These are phyloP conservation scores for Spencermartinsiella ligniputridi DNA, from an alignment of 1,139 yeast species.

Conservation along the genomic window DNA sequence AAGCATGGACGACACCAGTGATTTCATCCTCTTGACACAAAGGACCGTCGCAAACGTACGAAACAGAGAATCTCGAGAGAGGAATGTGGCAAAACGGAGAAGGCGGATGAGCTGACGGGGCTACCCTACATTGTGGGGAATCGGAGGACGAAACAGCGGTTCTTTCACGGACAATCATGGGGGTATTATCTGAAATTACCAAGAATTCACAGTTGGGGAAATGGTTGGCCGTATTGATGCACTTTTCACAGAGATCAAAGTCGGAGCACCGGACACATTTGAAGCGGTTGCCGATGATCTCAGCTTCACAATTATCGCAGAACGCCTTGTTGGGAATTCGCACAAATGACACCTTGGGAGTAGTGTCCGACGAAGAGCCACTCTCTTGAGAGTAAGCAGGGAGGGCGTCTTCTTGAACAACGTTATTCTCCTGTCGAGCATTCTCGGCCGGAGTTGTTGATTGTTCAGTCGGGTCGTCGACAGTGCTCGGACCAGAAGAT, in stretches of 20 bases:
- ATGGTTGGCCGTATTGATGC: conserved; percentile 31
- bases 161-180: neutral
- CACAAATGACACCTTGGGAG: too few species aligned
- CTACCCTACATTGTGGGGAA: neutral
- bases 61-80: neutral
- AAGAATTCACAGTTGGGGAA: neutral
- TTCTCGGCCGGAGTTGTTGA: too few species aligned
- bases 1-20: neutral
- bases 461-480: too few species aligned
- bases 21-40: neutral
- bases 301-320: conserved; percentile 21
- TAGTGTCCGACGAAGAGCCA: too few species aligned
- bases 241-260: conserved; percentile 49
- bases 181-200: neutral
- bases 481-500: too few species aligned
- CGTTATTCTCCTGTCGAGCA: too few species aligned
- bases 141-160: neutral
- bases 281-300: conserved; percentile 34
- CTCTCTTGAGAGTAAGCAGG: neutral
- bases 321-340: conserved; percentile 7
- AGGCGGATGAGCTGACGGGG: neutral
- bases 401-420: too few species aligned
- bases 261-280: conserved; percentile 49
- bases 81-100: neutral
- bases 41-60: neutral